A percentile compares a stretch with the other conserved stretches of the same genome.
These are phyloP conservation scores for Limtongozyma cylindracea DNA, from an alignment of 805 yeast species.

Conservation along the genomic window DNA sequence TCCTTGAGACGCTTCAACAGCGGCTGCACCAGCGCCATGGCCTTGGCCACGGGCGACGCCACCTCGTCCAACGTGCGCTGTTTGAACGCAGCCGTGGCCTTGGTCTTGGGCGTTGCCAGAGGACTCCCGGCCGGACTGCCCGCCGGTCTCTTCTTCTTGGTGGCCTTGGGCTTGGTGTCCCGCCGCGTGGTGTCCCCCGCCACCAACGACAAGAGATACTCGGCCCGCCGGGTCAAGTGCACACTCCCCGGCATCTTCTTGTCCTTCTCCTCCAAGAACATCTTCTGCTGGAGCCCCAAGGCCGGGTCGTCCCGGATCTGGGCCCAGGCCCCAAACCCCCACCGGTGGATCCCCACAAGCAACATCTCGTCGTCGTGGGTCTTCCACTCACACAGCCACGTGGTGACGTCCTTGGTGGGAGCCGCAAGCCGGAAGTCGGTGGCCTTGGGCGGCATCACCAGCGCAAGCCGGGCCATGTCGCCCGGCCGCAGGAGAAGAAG, in stretches of 20 bases:
- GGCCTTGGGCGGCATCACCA: slow-evolving; percentile 25
- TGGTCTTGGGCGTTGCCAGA: too few relatives aligned
- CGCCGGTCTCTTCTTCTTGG: too few relatives aligned
- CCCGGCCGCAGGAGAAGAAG: slow-evolving; percentile 56
- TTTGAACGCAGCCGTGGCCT: too few relatives aligned
- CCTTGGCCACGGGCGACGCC: slow-evolving; percentile 26
- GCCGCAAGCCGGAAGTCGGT: slow-evolving; percentile 29
- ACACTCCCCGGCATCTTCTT: slow-evolving; percentile 80
- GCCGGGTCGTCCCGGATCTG: slow-evolving; percentile 92
- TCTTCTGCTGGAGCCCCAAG: slow-evolving; percentile 61
- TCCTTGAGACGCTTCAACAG: slow-evolving; percentile 41
- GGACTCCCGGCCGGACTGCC: too few relatives aligned
- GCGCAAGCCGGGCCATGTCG: slow-evolving; percentile 49
- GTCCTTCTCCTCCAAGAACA: slow-evolving; percentile 23
- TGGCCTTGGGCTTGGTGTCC: too few relatives aligned
- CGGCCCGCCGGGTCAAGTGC: slow-evolving; percentile 78
- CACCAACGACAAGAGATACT: slow-evolving; percentile 52
- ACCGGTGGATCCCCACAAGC: slow-evolving; percentile 66
- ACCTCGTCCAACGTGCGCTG: neutral
- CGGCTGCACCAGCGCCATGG: too few relatives aligned
- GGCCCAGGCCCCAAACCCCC: slow-evolving; percentile 91
- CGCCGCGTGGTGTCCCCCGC: slow-evolving; percentile 22
- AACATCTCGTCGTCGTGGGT: slow-evolving; percentile 67
- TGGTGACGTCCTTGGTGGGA: slow-evolving; percentile 58
- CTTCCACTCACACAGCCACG: slow-evolving; percentile 83